phyloP scores from a whole-genome alignment of 176 grass and related monocot species.

The Triticum aestivum region IWGSC_CS_RefSeq_v2.1 NC_057798.1:217143279-217143778 shows the following conservation, averaged over 20 bases:
- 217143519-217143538: slow-evolving; percentile 32
- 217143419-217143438: neutral
- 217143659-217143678: slow-evolving; percentile 3
- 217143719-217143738: neutral
- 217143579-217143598: neutral
- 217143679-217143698: neutral
- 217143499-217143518: neutral
- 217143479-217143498: neutral
- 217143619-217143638: neutral
- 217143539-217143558: slow-evolving; percentile 27
- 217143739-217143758: neutral
- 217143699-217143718: no score
- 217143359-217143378: slow-evolving; percentile 17
- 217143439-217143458: neutral
- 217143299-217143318: neutral
- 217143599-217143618: neutral
- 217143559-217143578: neutral
- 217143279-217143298: neutral
- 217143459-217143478: slow-evolving; percentile 18
- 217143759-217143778: neutral
- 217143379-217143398: slow-evolving; percentile 40
- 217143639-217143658: neutral
- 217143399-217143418: neutral
- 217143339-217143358: slow-evolving; percentile 31
- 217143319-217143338: slow-evolving; percentile 23